Evolutionary conservation across 176 grass and related monocot species (phyloP), one percentile per base, ranked within the genome.

Genomic region (Avena atlantica): DNA sequence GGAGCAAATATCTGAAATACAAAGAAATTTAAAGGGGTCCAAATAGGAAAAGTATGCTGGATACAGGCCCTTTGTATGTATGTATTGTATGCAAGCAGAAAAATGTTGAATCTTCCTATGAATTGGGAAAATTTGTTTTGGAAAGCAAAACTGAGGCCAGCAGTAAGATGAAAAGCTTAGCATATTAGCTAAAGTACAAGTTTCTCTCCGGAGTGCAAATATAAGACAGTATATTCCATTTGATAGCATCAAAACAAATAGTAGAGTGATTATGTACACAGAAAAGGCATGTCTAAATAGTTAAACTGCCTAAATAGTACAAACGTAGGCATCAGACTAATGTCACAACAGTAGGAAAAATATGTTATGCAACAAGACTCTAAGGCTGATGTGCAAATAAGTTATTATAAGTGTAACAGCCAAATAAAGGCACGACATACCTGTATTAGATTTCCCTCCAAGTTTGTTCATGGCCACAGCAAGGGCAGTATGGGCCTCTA

Each of bases 361-460:
- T 76, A 31, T 12, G 74, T 51, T 20, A 68, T 14, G 17, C 11
- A 68, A 82, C 25, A 82, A 82, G 60, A 27, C 74, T 24, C 14
- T 10, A 69, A 21, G 37, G 58, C 67, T 83, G 23, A 85, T 74
- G 16, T 70, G 71, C 42, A 66, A 61, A 74, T 59, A 60, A 68
- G 37, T 82, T 10, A 29, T 31, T 3, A 75, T 2, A 86, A 29
- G 66, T n/a, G 17, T 70, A 47, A 61, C 14, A 63, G 14, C 6
- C 19, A 76, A 19, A 36, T 1, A 20, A 83, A 29, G 86, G 82
- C 21, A 84, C 91, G 52, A 62, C 57, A 73, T 93, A 99, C 97
- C 97, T 83, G 97, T 99, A 81, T 99, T 99, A 83, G 97, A 99
- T 99, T 99, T 99, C 24, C 97, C 97, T 84, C 94, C 94, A 89